Conservation (phyloP, 441 rosid species). For the Euphorbia schlechtendalii region DNA sequence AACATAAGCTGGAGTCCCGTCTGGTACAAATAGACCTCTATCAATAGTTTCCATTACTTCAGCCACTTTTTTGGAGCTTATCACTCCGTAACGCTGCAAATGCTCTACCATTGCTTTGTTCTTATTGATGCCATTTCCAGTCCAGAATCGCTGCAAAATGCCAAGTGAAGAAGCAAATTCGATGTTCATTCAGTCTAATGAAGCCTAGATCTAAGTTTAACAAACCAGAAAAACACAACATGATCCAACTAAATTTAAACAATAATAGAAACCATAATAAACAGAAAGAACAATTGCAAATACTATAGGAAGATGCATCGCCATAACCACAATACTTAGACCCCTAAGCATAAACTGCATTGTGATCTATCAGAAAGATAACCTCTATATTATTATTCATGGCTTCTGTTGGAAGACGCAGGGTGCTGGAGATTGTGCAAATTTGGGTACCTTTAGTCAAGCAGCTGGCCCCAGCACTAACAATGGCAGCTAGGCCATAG, state of each 20-base stretch:
- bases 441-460: conserved; percentile 6
- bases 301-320: not conserved
- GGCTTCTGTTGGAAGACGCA: conserved; percentile 18
- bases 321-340: not conserved
- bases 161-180: conserved; percentile 11
- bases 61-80: conserved; percentile 52
- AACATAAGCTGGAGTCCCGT: conserved; percentile 55
- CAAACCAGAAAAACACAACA: not conserved
- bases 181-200: not conserved
- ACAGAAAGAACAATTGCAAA: not conserved
- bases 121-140: conserved; percentile 46
- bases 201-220: not conserved
- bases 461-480: conserved; percentile 9
- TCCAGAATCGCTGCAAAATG: conserved; percentile 45
- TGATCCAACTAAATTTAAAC: not conserved
- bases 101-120: conserved; percentile 71
- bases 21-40: conserved; percentile 73
- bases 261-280: not conserved
- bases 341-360: conserved; percentile 7
- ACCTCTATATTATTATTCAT: conserved; percentile 14
- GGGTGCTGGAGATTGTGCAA: conserved; percentile 2
- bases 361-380: conserved; percentile 3
- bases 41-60: conserved; percentile 87
- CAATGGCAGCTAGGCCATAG: conserved; percentile 17
- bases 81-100: conserved; percentile 47